Base-by-base conservation (phyloP, 1,284 basidiomycete genomes). In the Malassezia equina region DNA sequence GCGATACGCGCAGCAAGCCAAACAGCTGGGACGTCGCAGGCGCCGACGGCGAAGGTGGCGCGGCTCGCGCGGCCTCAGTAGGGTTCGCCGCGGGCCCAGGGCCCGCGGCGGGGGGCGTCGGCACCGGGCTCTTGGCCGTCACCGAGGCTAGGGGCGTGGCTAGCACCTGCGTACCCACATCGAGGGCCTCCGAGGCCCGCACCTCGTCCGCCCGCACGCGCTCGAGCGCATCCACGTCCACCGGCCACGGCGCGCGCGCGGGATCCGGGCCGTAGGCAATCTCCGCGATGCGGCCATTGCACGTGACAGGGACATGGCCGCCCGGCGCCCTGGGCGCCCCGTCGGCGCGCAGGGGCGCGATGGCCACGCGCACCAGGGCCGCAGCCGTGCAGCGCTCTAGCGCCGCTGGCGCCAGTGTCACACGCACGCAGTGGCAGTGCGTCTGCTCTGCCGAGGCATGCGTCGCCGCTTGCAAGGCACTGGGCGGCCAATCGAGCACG, bases 401-500 rank as follows among this genome's bases (percentile, higher is more conserved):
- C 13, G 25, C 25, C 13, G 11, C 40, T 11, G 49, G 3, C 2
- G 71, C 62, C 6, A 73, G 58, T 3, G 51, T 48, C 7, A 72
- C 59, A 2, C 70, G 65, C 9, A 73, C 56, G 4, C 71, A 59
- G 49, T 73, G 71, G 51, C 63, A 64, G 47, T 67, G 66, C 4
- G 66, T 65, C n/a, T 66, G 59, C 2, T 62, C 63, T 2, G 61
- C 60, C 0, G 66, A 61, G 45, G 67, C 63, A 2, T 69, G 63
- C 19, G 71, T 72, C 3, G 71, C 71, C 0, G 68, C 71, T 7
- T 70, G 61, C n/a, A 72, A 60, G 2, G 71, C 69, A 24, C 66
- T 67, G 7, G 71, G 69, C 9, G 69, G 71, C 39, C 71, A 51
- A 32, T 73, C 71, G 48, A 63, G 65, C 8, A 67, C 60, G 11